Evolutionary conservation across 1,284 basidiomycete species (phyloP).

Genomic region (Ganoderma multipileum): DNA sequence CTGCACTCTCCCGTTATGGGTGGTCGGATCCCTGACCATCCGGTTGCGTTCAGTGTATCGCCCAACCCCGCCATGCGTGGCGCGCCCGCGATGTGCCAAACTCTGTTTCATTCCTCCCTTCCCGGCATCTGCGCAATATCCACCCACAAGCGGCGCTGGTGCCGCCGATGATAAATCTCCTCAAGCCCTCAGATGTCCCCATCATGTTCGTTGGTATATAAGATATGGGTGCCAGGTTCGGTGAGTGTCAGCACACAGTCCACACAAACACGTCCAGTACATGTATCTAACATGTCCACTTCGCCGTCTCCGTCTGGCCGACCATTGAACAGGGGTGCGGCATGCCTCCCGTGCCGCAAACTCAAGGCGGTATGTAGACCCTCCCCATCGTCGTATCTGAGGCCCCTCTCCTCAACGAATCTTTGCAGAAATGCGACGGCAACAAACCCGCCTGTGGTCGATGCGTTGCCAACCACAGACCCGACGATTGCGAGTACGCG

Average conservation of each 20-base stretch:
- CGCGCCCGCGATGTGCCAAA: slow-evolving; percentile 20
- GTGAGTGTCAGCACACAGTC: slow-evolving; percentile 15
- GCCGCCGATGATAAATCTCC: slow-evolving; percentile 26
- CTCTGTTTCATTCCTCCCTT: slow-evolving; percentile 18
- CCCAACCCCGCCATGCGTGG: not conserved
- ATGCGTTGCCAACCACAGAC: slow-evolving; percentile 33
- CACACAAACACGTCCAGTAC: slow-evolving; percentile 1
- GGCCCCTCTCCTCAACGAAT: not conserved
- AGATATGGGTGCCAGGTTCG: not conserved
- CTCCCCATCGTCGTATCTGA: not conserved
- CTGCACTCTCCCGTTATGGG: not conserved
- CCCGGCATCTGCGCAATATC: slow-evolving; percentile 6
- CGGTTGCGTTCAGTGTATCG: not conserved
- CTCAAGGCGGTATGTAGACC: slow-evolving; percentile 26
- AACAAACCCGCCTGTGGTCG: slow-evolving; percentile 38
- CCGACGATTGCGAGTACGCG: slow-evolving; percentile 41
- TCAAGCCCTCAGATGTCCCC: not conserved
- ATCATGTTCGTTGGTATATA: slow-evolving; percentile 18
- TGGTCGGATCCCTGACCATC: not conserved
- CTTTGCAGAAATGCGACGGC: slow-evolving; percentile 39
- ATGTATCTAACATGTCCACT: slow-evolving; percentile 18
- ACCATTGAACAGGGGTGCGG: slow-evolving; percentile 28
- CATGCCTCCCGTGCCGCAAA: slow-evolving; percentile 30
- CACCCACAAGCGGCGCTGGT: slow-evolving; percentile 5
- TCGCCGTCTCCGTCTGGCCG: slow-evolving; percentile 9